A percentile compares a stretch with the other conserved stretches of the same genome.
These are phyloP conservation scores for Globisporangium spiculum DNA, from an alignment of 352 stramenopile species.

Conservation along the genomic window DNA sequence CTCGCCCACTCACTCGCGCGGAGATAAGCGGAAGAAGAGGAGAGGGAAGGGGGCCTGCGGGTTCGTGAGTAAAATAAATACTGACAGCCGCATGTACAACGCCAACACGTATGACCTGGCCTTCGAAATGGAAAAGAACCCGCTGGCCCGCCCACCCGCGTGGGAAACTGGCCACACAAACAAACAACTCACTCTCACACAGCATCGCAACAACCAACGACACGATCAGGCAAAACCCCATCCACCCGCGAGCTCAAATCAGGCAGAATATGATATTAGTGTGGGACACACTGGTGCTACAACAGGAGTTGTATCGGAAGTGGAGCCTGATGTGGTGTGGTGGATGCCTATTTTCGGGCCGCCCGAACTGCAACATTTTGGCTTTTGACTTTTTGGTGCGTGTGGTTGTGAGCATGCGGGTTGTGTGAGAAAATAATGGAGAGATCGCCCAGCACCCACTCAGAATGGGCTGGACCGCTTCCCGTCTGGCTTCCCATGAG, in stretches of 20 bases:
- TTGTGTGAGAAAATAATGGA: neutral
- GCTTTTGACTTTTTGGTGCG: neutral
- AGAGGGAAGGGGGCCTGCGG: constrained; percentile 9
- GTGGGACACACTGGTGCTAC: neutral
- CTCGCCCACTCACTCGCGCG: neutral
- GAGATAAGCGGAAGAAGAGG: neutral
- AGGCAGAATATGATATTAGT: neutral
- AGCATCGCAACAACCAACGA: constrained; percentile 11
- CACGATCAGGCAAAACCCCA: neutral
- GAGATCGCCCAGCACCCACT: neutral
- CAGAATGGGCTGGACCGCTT: neutral
- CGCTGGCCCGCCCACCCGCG: neutral
- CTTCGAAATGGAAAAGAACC: constrained; percentile 16
- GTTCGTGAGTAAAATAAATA: constrained; percentile 41
- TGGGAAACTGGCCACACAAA: constrained; percentile 12
- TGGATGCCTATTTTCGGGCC: neutral
- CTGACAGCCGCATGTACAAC: constrained; percentile 13
- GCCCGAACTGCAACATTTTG: constrained; percentile 15
- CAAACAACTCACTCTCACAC: neutral
- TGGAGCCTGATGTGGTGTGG: constrained; percentile 1
- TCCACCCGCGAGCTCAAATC: neutral
- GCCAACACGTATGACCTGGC: neutral
- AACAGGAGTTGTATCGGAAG: neutral
- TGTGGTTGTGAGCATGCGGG: neutral
- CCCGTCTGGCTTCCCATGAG: neutral